A percentile compares a stretch with the other conserved stretches of the same genome.
Conservation (phyloP, 805 yeast genomes). For the Wickerhamiella occidentalis region DNA sequence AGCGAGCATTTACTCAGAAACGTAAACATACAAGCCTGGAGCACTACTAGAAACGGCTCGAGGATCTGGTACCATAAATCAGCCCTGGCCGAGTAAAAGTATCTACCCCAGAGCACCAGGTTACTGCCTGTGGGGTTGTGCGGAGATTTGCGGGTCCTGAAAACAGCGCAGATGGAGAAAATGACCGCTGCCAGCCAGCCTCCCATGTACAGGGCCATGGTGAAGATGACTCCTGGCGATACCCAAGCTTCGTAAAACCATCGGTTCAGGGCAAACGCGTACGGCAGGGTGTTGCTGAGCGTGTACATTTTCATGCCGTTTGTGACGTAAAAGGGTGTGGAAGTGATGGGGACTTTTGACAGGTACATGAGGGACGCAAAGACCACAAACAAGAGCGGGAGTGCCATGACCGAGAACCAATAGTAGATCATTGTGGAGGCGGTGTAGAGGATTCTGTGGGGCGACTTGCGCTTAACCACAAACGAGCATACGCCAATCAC, state of each 20-base stretch:
- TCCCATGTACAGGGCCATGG: conserved; percentile 1
- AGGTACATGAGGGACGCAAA: conserved; percentile 1
- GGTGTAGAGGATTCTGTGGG: background rate
- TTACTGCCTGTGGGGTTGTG: background rate
- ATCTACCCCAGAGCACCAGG: conserved; percentile 6
- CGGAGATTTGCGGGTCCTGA: background rate
- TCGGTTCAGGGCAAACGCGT: background rate
- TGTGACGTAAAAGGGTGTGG: background rate
- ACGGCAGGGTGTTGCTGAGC: background rate
- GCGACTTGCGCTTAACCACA: background rate
- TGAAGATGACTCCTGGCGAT: background rate
- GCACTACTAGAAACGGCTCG: background rate
- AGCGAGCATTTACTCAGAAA: background rate
- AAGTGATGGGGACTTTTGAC: background rate
- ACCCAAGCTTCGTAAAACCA: background rate
- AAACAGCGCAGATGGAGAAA: background rate
- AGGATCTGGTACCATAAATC: conserved; percentile 1
- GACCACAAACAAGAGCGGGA: background rate
- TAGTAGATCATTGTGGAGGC: background rate
- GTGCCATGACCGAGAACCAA: background rate
- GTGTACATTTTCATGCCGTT: background rate
- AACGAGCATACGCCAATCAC: background rate
- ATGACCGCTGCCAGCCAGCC: background rate
- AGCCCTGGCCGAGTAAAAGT: background rate
- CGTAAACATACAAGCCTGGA: background rate